These are phyloP conservation scores for Theobroma grandiflorum DNA, from an alignment of 441 rosid species.

Conservation along the genomic window DNA sequence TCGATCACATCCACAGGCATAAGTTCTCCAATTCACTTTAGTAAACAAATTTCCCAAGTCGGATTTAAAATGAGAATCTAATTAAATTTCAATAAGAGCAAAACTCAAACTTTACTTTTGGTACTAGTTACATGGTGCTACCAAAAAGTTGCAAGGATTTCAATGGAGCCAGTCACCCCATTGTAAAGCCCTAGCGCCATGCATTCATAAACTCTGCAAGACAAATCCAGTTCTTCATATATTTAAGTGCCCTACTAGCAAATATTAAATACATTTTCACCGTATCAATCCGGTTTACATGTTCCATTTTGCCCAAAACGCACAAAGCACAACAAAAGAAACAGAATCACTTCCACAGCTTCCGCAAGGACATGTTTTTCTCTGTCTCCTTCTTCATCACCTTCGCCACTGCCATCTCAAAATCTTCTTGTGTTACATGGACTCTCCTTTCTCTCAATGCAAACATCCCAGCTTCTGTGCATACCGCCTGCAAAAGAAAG, in stretches of 20 bases:
- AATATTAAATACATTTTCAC: not conserved
- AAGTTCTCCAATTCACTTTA: too few relatives aligned
- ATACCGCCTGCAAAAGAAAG: slow-evolving; percentile 75
- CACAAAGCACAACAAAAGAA: not conserved
- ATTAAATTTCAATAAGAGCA: too few relatives aligned
- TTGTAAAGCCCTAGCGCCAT: too few relatives aligned
- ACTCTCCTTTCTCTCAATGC: slow-evolving; percentile 85
- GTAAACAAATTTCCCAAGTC: too few relatives aligned
- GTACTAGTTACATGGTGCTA: too few relatives aligned
- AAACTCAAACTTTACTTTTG: too few relatives aligned
- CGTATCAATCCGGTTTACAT: not conserved
- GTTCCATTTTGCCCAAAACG: slow-evolving; percentile 7
- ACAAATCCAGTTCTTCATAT: too few relatives aligned
- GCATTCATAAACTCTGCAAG: too few relatives aligned
- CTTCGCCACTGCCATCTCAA: slow-evolving; percentile 91
- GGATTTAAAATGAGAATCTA: too few relatives aligned
- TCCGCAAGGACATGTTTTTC: slow-evolving; percentile 92
- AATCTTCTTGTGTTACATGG: slow-evolving; percentile 88
- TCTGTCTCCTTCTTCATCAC: slow-evolving; percentile 97
- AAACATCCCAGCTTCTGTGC: slow-evolving; percentile 94
- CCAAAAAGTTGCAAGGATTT: too few relatives aligned
- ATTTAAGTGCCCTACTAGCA: not conserved
- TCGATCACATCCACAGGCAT: too few relatives aligned
- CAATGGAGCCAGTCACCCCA: too few relatives aligned
- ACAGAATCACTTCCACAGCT: slow-evolving; percentile 72